Base-by-base conservation (phyloP, 352 stramenopile genomes). In the Globisporangium iwayamae region DNA sequence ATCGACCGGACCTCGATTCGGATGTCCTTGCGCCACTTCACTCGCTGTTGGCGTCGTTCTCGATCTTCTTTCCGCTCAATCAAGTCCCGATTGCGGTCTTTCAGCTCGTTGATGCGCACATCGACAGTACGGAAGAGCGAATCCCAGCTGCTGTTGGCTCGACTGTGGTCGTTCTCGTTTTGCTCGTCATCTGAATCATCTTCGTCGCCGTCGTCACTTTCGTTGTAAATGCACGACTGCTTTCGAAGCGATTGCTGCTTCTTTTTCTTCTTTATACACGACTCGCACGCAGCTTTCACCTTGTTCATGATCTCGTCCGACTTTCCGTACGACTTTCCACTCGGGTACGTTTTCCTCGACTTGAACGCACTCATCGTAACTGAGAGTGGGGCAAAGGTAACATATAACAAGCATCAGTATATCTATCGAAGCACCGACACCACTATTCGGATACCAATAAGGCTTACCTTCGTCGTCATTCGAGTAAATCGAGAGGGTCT, bases 41-140 rank as follows among this genome's bases (percentile, higher is more conserved):
- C 43, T 25, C 69, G 65, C n/a, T 55, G 64, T 41, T 72, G 48
- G 9, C 53, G 51, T 7, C 68, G 74, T 34, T 85, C 69, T 8
- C 76, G 81, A 48, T 85, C 76, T 63, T 83, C 78, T 56, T 87
- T 79, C 22, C 70, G 69, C 62, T 89, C 72, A 47, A 87, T 76
- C 13, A 85, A 69, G 13, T 73, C 54, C 25, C 71, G 70, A 13
- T 78, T 77, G 41, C 77, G 73, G 14, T 69, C 58, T 62, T 88
- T 69, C 13, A 92, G 71, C 20, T 80, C 63, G 14, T 48, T 57
- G 32, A 87, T 76, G 25, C 77, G 72, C 7, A 39, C 67, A 22
- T 87, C 69, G 45, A 85, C 51, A 5, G 72, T 77, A 52, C 68
- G 38, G 6, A 85, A 54, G 18, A 85, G 69, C 28, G 16, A 45